These are phyloP conservation scores for Meredithiella fracta DNA, from an alignment of 2,329 filamentous ascomycete species.

Conservation along the genomic window DNA sequence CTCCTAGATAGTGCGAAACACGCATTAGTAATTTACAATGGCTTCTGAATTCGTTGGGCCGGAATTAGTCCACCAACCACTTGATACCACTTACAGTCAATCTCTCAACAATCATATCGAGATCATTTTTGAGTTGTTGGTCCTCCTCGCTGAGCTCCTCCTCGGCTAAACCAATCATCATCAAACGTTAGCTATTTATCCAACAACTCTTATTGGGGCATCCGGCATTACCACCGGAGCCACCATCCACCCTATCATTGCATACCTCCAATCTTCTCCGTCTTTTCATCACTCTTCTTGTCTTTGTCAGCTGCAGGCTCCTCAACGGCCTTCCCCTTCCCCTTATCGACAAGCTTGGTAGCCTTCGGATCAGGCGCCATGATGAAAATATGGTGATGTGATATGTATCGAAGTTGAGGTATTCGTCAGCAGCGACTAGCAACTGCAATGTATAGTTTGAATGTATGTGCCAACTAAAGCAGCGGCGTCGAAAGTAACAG, in stretches of 20 bases:
- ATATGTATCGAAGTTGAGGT: background rate
- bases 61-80: conserved; percentile 3
- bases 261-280: conserved; percentile 21
- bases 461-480: background rate
- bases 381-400: conserved; percentile 17
- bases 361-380: conserved; percentile 93
- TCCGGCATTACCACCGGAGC: background rate
- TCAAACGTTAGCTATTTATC: background rate
- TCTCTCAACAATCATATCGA: conserved; percentile 94
- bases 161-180: conserved; percentile 22
- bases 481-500: background rate
- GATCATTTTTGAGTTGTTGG: conserved; percentile 91
- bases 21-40: background rate
- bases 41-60: too few species aligned
- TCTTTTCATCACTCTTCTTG: conserved; percentile 55
- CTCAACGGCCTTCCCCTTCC: conserved; percentile 81
- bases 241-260: conserved; percentile 19
- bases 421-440: background rate
- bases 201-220: background rate
- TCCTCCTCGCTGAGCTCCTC: conserved; percentile 97
- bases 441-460: background rate
- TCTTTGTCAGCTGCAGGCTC: conserved; percentile 45
- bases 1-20: conserved; percentile 41
- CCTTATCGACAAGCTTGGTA: conserved; percentile 75
- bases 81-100: conserved; percentile 47